These are phyloP conservation scores for Saccharomyces kudriavzevii DNA, from an alignment of 805 yeast species.

Conservation along the genomic window DNA sequence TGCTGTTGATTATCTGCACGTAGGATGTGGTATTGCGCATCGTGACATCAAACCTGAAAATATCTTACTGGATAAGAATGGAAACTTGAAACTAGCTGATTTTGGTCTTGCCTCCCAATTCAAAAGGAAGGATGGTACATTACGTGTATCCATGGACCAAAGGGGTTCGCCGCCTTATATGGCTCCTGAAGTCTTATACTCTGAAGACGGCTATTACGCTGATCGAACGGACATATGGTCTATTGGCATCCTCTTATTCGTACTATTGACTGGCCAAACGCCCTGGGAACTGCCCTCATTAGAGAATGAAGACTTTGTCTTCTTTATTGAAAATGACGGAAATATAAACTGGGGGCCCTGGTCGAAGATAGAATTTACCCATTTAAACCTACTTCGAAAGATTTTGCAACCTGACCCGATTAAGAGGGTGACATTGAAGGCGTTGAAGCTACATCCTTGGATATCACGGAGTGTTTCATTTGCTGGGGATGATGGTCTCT, in stretches of 20 bases:
- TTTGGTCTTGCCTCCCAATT: conserved; percentile 67
- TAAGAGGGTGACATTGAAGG: conserved; percentile 35
- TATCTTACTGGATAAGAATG: conserved; percentile 51
- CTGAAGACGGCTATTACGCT: conserved; percentile 43
- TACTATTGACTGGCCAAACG: conserved; percentile 53
- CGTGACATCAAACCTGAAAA: conserved; percentile 75
- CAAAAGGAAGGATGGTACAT: conserved; percentile 41
- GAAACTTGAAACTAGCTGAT: conserved; percentile 67
- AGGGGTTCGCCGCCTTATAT: conserved; percentile 73
- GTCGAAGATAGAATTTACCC: conserved; percentile 42
- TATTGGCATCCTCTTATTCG: conserved; percentile 56
- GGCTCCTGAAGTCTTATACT: conserved; percentile 59
- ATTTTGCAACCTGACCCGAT: conserved; percentile 43
- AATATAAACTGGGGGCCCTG: conserved; percentile 44
- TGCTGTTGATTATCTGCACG: conserved; percentile 54
- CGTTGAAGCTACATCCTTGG: conserved; percentile 51
- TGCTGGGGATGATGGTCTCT: conserved; percentile 40
- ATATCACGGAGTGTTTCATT: conserved; percentile 37
- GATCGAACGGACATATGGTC: conserved; percentile 61
- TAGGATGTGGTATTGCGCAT: conserved; percentile 58
- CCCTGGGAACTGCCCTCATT: conserved; percentile 64
- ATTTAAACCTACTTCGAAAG: conserved; percentile 44
- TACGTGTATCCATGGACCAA: conserved; percentile 41
- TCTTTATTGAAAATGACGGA: conserved; percentile 39
- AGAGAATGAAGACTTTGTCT: conserved; percentile 41